phyloP scores from a whole-genome alignment of 768 basidiomycete species.

The Lactarius sanguifluus region DNA sequence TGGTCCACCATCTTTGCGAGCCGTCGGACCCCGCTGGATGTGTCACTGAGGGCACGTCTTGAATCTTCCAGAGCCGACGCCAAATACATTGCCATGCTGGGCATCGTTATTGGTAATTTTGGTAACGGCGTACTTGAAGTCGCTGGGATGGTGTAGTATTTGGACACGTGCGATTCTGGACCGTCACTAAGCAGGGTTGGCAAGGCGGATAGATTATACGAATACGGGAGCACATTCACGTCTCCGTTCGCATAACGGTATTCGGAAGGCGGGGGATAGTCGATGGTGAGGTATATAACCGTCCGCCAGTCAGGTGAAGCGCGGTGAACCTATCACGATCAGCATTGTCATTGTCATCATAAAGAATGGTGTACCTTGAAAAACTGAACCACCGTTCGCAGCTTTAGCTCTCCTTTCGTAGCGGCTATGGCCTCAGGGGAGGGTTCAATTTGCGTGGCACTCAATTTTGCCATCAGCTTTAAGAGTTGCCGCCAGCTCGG shows the following conservation, averaged over 20 bases:
- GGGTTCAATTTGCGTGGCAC: slow-evolving; percentile 68
- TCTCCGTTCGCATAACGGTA: slow-evolving; percentile 54
- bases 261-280: slow-evolving; percentile 57
- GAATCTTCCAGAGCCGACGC: slow-evolving; percentile 71
- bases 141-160: slow-evolving; percentile 69
- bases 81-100: slow-evolving; percentile 72
- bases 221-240: slow-evolving; percentile 67
- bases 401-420: slow-evolving; percentile 52
- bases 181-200: slow-evolving; percentile 65
- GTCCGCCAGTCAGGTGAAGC: slow-evolving; percentile 66
- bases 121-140: slow-evolving; percentile 62
- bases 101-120: slow-evolving; percentile 70
- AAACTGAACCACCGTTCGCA: slow-evolving; percentile 79
- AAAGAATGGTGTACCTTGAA: slow-evolving; percentile 51
- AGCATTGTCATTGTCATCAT: slow-evolving; percentile 10
- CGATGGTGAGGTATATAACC: slow-evolving; percentile 75
- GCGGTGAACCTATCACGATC: slow-evolving; percentile 53
- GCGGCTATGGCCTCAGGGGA: slow-evolving; percentile 64
- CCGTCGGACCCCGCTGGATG: slow-evolving; percentile 59
- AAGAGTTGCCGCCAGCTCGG: slow-evolving; percentile 73
- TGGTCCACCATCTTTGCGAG: slow-evolving; percentile 67
- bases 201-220: slow-evolving; percentile 59
- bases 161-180: slow-evolving; percentile 61
- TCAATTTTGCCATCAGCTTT: slow-evolving; percentile 71
- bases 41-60: slow-evolving; percentile 57